Evolutionary conservation across 164 flowering plant genomes (phyloP).

Genomic region (Saururus chinensis): DNA sequence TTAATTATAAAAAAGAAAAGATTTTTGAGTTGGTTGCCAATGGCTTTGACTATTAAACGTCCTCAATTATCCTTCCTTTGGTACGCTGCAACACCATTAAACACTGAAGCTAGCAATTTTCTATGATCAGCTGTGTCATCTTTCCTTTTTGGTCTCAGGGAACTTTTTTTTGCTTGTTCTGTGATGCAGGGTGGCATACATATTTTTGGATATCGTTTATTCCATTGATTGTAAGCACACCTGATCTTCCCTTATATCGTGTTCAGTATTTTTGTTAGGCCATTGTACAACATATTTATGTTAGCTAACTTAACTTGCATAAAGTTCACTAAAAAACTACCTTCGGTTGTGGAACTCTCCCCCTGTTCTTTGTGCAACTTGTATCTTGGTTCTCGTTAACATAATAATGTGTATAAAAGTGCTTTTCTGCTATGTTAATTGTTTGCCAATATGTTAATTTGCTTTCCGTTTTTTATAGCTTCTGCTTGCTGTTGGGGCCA

Average conservation of each 20-base stretch:
- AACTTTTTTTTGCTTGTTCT: neutral
- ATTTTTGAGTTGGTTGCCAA: neutral
- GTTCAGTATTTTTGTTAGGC: neutral
- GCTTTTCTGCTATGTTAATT: neutral
- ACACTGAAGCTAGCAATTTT: neutral
- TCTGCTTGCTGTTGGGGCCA: conserved; percentile 74
- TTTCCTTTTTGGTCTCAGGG: neutral
- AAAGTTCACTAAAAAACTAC: no score
- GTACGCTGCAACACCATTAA: neutral
- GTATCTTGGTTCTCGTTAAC: neutral
- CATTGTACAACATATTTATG: neutral
- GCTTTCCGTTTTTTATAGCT: conserved; percentile 30
- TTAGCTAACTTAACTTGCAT: neutral
- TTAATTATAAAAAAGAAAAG: no score
- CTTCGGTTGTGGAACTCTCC: neutral
- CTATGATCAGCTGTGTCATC: neutral
- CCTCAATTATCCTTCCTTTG: neutral
- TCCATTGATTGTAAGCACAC: conserved; percentile 8
- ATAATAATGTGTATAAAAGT: neutral
- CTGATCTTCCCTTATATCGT: neutral
- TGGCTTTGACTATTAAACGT: no score
- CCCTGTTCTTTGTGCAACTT: no score
- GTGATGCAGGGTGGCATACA: conserved; percentile 12
- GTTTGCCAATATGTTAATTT: neutral
- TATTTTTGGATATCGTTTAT: conserved; percentile 15